phyloP scores from a whole-genome alignment of 2,329 filamentous ascomycete species.

The Cladosporium sp. region DNA sequence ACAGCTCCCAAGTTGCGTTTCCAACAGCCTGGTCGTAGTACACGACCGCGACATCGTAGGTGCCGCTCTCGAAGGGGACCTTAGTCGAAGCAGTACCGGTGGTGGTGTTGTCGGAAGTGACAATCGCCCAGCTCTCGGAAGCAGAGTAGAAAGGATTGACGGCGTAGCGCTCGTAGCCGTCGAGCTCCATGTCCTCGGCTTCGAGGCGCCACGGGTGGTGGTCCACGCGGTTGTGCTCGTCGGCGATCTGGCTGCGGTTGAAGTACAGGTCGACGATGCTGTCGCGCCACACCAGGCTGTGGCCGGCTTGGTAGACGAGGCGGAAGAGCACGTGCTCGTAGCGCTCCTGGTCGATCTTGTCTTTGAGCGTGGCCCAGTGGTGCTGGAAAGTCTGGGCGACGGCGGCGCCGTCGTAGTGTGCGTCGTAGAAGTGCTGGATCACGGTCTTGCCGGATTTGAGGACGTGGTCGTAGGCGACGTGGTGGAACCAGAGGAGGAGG shows the following conservation, averaged over 20 bases:
- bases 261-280: slow-evolving; percentile 66
- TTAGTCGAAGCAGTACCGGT: slow-evolving; percentile 52
- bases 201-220: slow-evolving; percentile 68
- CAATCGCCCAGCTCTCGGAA: slow-evolving; percentile 57
- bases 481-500: slow-evolving; percentile 73
- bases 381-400: slow-evolving; percentile 60
- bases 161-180: slow-evolving; percentile 57
- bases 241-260: slow-evolving; percentile 62
- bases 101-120: slow-evolving; percentile 57
- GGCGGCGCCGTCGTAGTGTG: slow-evolving; percentile 62
- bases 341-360: slow-evolving; percentile 61
- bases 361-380: slow-evolving; percentile 58
- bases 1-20: slow-evolving; percentile 57
- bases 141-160: slow-evolving; percentile 64
- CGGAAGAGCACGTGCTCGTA: slow-evolving; percentile 62
- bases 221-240: slow-evolving; percentile 58
- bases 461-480: slow-evolving; percentile 66
- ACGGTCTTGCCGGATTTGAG: slow-evolving; percentile 67
- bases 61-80: slow-evolving; percentile 54
- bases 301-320: slow-evolving; percentile 67
- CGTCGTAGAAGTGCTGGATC: slow-evolving; percentile 67
- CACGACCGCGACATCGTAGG: slow-evolving; percentile 65
- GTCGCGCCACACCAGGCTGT: slow-evolving; percentile 71
- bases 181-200: slow-evolving; percentile 65
- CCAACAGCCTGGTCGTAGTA: slow-evolving; percentile 67